Base-by-base conservation (phyloP, 805 yeast genomes). In the Ogataea paraovalis region DNA sequence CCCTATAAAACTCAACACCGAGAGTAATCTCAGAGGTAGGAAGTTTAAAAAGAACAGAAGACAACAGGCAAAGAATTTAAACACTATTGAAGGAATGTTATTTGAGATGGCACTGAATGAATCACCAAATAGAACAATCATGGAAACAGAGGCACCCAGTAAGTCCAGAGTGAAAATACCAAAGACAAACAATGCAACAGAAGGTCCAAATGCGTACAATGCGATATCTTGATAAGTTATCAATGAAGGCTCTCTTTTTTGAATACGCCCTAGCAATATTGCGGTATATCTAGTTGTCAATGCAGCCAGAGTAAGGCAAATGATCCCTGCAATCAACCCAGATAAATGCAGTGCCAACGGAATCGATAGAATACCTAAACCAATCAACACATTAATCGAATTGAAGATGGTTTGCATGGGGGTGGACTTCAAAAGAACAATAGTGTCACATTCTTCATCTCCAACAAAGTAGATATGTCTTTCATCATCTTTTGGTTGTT, bases 321-420 rank as follows among this genome's bases (percentile, higher is more conserved):
- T 20, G 0, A 73, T 46, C 0, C 87, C 87, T 9, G 68, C 47
- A 2, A 80, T 55, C 84, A 89, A 80, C 3, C 95, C 95, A 1
- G 90, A 74, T 40, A 81, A 72, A 53, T 72, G 75, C 46, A 87
- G 65, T 1, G 86, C 95, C 51, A 82, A 69, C 0, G 95, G 91
- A 42, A 87, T 69, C 0, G 94, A 83, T 39, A 87, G 70, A 43
- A 87, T 71, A 1, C 92, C 94, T 34, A 87, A 77, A 0, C 95
- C 95, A 53, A 87, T 80, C 25, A 87, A 67, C 0, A 85, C 85
- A 60, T 87, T 87, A 42, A 86, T 81, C 1, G 91, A 82, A 56
- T 87, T 87, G 71, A 86, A 85, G 4, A 84, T 69, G 0, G 95
- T 86, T 61, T 86, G 95, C 1, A 86, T 80, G 0, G 80, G 81